A percentile compares a stretch with the other conserved stretches of the same genome.
phyloP scores from a whole-genome alignment of 345 rosid genomes.

The Cardiospermum halicacabum region DNA sequence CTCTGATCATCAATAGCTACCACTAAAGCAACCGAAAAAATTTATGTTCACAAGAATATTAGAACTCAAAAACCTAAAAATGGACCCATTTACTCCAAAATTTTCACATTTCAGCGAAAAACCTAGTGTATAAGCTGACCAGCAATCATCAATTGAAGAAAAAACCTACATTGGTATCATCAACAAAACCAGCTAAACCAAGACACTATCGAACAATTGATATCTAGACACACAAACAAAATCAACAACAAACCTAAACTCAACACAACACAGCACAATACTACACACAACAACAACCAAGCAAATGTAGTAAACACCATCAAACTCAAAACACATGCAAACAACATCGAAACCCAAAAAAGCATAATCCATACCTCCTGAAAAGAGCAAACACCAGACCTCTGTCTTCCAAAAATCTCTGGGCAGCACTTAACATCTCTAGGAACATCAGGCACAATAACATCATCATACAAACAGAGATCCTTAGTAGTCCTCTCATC shows the following conservation, averaged over 20 bases:
- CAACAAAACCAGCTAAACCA: background rate
- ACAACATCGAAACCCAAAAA: background rate
- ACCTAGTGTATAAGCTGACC: no score
- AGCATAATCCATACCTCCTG: slow-evolving; percentile 47
- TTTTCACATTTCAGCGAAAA: slow-evolving; percentile 4
- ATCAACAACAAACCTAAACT: background rate
- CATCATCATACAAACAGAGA: slow-evolving; percentile 33
- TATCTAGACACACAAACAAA: background rate
- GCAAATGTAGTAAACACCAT: background rate
- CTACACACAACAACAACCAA: no score
- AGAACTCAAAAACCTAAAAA: background rate
- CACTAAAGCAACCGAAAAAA: background rate
- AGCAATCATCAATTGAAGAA: background rate
- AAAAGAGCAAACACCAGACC: slow-evolving; percentile 43
- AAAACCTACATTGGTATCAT: background rate
- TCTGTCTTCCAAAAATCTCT: slow-evolving; percentile 34
- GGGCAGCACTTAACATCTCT: slow-evolving; percentile 42
- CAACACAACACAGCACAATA: no score
- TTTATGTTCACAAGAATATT: background rate
- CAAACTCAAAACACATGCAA: background rate
- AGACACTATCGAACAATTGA: background rate
- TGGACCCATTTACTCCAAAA: background rate
- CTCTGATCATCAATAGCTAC: background rate
- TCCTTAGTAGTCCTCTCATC: slow-evolving; percentile 50
- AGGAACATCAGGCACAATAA: slow-evolving; percentile 47